Percentiles rank a stretch among this genome's conserved stretches.
These are phyloP conservation scores for Pseudogymnoascus destructans DNA, from an alignment of 2,329 filamentous ascomycete genomes.

Conservation along the genomic window DNA sequence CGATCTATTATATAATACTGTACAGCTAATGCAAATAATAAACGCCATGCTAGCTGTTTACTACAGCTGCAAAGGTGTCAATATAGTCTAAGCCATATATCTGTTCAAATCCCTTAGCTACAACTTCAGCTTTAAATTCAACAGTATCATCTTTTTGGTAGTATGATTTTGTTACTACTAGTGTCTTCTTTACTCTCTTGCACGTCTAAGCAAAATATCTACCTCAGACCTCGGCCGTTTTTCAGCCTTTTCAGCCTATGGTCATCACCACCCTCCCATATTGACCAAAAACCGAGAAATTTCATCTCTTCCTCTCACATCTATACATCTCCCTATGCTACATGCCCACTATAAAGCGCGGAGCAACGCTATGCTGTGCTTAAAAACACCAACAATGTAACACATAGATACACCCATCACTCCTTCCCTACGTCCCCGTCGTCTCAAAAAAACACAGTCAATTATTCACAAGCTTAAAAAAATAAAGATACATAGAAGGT, in stretches of 20 bases:
- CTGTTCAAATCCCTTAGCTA: too few species aligned
- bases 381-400: neutral
- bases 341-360: neutral
- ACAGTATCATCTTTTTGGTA: too few species aligned
- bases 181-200: too few species aligned
- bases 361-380: neutral
- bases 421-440: neutral
- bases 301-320: neutral
- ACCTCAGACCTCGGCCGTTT: neutral
- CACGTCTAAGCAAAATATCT: neutral
- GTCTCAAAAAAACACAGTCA: neutral
- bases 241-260: too few species aligned
- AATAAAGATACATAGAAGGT: constrained; percentile 9
- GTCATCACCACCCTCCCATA: too few species aligned
- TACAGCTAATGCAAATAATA: too few species aligned
- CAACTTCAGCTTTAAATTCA: too few species aligned
- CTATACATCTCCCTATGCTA: neutral
- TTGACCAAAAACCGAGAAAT: neutral
- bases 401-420: neutral
- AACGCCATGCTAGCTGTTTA: too few species aligned
- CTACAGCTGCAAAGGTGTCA: too few species aligned
- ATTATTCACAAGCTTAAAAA: neutral
- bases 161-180: too few species aligned
- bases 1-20: too few species aligned
- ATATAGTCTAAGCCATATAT: too few species aligned